These are phyloP conservation scores for Gyromitra esculenta DNA, from an alignment of 2,329 filamentous ascomycete genomes.

Conservation along the genomic window DNA sequence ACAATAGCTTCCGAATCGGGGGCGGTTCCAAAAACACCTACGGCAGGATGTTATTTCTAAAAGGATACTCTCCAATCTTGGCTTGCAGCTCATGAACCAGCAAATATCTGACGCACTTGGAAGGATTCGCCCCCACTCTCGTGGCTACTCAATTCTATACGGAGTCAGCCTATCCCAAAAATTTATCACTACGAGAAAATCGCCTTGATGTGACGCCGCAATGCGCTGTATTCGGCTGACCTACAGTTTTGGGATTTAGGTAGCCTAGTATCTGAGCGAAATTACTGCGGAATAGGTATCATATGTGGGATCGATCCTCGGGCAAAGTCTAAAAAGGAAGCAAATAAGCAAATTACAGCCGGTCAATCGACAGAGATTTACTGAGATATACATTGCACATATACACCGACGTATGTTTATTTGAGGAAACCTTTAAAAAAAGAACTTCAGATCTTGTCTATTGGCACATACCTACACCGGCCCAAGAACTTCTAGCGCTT, in stretches of 20 bases:
- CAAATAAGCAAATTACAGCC: neutral
- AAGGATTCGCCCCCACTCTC: too few relatives aligned
- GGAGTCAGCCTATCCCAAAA: too few relatives aligned
- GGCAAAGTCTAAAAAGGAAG: neutral
- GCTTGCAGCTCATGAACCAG: neutral
- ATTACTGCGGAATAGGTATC: too few relatives aligned
- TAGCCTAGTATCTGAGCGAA: too few relatives aligned
- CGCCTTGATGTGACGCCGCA: too few relatives aligned
- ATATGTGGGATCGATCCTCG: too few relatives aligned
- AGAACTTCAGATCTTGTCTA: neutral
- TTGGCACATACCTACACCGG: neutral
- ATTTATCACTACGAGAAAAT: too few relatives aligned
- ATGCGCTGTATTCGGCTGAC: too few relatives aligned
- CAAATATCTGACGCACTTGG: neutral
- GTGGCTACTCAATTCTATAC: too few relatives aligned
- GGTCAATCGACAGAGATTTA: neutral
- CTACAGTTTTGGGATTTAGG: too few relatives aligned
- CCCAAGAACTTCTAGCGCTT: neutral
- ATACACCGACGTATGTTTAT: neutral
- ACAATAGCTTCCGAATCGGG: neutral
- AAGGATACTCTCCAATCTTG: neutral
- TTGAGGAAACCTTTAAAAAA: neutral
- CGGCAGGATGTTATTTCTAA: neutral
- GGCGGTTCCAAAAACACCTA: neutral
- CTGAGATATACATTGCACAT: neutral